These are phyloP conservation scores for Benincasa hispida DNA, from an alignment of 306 rosid genomes.

Conservation along the genomic window DNA sequence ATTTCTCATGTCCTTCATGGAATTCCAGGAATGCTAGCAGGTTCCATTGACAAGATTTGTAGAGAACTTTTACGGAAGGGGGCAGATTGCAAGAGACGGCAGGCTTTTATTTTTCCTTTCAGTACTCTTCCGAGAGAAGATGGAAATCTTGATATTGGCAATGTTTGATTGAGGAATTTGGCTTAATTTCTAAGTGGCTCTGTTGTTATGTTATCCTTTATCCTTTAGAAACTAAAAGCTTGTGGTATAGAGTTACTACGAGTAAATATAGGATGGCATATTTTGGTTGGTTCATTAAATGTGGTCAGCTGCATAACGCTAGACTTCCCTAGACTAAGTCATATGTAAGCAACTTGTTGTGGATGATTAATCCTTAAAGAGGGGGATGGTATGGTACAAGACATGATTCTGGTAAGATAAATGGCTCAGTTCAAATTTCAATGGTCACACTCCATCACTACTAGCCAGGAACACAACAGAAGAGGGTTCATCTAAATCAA, in stretches of 20 bases:
- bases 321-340: neutral
- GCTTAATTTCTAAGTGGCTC: neutral
- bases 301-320: neutral
- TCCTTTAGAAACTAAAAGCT: neutral
- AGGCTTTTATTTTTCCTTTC: neutral
- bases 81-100: neutral
- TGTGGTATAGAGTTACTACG: neutral
- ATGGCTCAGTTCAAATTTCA: neutral
- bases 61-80: neutral
- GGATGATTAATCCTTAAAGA: neutral
- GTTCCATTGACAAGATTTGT: neutral
- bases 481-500: neutral
- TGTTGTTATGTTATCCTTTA: neutral
- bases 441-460: neutral
- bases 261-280: neutral
- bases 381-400: neutral
- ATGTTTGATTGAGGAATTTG: neutral
- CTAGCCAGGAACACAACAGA: neutral
- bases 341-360: neutral
- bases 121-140: neutral
- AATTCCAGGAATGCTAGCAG: neutral
- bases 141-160: neutral
- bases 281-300: neutral
- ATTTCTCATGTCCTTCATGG: neutral
- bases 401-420: neutral